These are phyloP conservation scores for Phaeosphaeria sp. DNA, from an alignment of 2,329 filamentous ascomycete species.

Conservation along the genomic window DNA sequence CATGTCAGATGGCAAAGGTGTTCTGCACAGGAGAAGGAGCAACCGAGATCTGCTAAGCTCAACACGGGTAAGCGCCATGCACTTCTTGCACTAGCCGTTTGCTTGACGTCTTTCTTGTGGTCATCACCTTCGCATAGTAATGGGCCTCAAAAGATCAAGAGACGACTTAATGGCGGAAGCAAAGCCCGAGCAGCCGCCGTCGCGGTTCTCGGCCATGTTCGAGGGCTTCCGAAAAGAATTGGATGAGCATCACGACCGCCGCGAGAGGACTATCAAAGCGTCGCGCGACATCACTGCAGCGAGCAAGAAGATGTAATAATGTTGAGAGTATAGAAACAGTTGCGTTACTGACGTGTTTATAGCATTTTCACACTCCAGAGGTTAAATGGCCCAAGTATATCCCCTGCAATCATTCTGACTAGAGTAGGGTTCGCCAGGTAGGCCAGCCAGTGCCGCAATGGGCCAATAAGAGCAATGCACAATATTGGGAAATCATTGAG, in stretches of 20 bases:
- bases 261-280: slow-evolving; percentile 88
- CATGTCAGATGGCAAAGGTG: slow-evolving; percentile 2
- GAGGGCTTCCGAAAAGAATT: slow-evolving; percentile 84
- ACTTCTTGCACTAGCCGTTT: slow-evolving; percentile 30
- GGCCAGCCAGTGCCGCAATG: slow-evolving; percentile 69
- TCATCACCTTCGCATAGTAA: slow-evolving; percentile 18
- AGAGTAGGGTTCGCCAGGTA: slow-evolving; percentile 65
- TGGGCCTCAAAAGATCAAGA: slow-evolving; percentile 42
- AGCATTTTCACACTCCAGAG: slow-evolving; percentile 87
- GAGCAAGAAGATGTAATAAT: slow-evolving; percentile 90
- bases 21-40: slow-evolving; percentile 12
- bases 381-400: slow-evolving; percentile 48
- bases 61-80: slow-evolving; percentile 29
- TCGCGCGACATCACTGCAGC: slow-evolving; percentile 91
- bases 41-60: slow-evolving; percentile 28
- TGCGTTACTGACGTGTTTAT: slow-evolving; percentile 17
- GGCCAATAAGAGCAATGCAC: slow-evolving; percentile 73
- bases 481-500: slow-evolving; percentile 74
- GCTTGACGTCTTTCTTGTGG: slow-evolving; percentile 22
- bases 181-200: slow-evolving; percentile 41
- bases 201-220: slow-evolving; percentile 74
- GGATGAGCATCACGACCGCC: slow-evolving; percentile 91
- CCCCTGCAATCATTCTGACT: slow-evolving; percentile 7
- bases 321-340: background rate
- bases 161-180: slow-evolving; percentile 45